Percentiles rank a stretch among this genome's conserved stretches.
Evolutionary conservation across 805 yeast species (phyloP).

Genomic region (Saccharomycopsis sp.): DNA sequence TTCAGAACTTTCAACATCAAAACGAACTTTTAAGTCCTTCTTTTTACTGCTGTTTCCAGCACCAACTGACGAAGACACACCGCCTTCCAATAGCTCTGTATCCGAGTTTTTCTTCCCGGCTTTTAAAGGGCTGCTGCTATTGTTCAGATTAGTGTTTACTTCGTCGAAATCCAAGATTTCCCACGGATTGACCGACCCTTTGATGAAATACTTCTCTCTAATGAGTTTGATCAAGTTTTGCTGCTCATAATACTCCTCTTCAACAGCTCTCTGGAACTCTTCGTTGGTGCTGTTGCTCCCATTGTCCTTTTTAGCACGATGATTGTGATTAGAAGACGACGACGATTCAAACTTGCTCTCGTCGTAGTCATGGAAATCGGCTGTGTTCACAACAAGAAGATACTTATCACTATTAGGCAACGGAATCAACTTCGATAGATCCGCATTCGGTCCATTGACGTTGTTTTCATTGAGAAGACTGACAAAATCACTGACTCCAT

Average conservation of each 20-base stretch:
- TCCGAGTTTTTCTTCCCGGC: neutral
- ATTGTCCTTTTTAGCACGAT: conserved; percentile 6
- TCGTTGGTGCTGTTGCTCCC: conserved; percentile 18
- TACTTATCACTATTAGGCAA: conserved; percentile 21
- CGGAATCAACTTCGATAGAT: conserved; percentile 19
- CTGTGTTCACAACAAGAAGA: conserved; percentile 19
- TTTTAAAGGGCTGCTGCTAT: neutral
- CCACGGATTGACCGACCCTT: conserved; percentile 20
- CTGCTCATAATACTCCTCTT: conserved; percentile 20
- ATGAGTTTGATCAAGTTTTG: conserved; percentile 9
- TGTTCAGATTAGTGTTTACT: neutral
- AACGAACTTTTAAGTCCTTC: conserved; percentile 17
- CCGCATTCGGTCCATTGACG: conserved; percentile 9
- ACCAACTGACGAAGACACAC: neutral
- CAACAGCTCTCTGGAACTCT: conserved; percentile 23
- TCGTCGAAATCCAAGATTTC: conserved; percentile 18
- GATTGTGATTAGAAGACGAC: neutral
- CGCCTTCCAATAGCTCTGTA: no score
- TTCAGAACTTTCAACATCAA: conserved; percentile 8
- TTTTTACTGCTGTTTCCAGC: neutral
- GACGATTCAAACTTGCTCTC: conserved; percentile 12
- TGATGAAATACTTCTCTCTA: conserved; percentile 16
- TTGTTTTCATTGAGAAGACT: neutral
- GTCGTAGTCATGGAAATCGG: conserved; percentile 16
- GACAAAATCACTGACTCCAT: neutral